These are phyloP conservation scores for Pichia sorboxylosa DNA, from an alignment of 1,139 yeast genomes.

Conservation along the genomic window DNA sequence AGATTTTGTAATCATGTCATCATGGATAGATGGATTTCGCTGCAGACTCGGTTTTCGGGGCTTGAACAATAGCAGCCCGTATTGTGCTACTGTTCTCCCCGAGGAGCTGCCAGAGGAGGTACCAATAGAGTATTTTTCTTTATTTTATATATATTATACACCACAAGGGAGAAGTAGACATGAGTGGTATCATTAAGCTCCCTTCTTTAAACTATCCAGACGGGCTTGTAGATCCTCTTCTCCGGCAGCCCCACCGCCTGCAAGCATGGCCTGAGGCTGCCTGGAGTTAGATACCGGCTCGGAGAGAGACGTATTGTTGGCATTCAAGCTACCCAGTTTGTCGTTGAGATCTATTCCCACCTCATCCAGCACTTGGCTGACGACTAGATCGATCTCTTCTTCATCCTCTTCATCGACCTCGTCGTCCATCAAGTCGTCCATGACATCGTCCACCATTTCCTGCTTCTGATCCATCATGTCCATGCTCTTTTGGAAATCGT, in stretches of 20 bases:
- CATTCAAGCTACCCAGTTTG: conserved; percentile 37
- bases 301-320: not conserved
- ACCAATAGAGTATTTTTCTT: too few relatives aligned
- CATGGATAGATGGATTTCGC: too few relatives aligned
- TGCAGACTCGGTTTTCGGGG: too few relatives aligned
- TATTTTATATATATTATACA: too few relatives aligned
- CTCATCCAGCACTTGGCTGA: conserved; percentile 85
- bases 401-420: conserved; percentile 66
- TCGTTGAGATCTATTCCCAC: conserved; percentile 82
- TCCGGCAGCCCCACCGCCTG: conserved; percentile 30
- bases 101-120: too few relatives aligned
- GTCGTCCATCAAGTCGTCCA: conserved; percentile 89
- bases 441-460: conserved; percentile 97
- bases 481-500: conserved; percentile 89
- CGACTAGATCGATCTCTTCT: conserved; percentile 88
- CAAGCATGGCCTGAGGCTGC: conserved; percentile 33
- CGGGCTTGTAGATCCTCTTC: conserved; percentile 89
- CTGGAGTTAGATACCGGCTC: not conserved
- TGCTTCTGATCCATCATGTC: conserved; percentile 98
- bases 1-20: too few relatives aligned
- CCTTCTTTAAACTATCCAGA: conserved; percentile 65
- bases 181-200: too few relatives aligned
- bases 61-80: too few relatives aligned
- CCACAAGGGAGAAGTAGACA: too few relatives aligned
- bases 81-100: too few relatives aligned